Base-by-base conservation (phyloP, 306 rosid genomes). In the Astragalus membranaceus region DNA sequence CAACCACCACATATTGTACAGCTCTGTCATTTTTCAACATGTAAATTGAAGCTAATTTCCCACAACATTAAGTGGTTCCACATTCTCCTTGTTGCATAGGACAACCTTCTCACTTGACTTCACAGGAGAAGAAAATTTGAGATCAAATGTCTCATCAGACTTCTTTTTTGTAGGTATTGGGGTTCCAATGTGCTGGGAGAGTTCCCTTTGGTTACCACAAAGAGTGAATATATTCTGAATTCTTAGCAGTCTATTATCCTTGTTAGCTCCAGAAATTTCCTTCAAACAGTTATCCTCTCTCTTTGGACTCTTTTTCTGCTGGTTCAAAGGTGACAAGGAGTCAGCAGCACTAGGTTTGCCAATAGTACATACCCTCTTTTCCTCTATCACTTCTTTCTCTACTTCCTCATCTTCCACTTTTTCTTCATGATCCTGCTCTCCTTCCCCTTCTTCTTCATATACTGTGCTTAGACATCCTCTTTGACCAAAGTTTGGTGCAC, bases 171-270 rank as follows among this genome's bases (percentile, higher is more conserved):
- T 56, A 13, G 88, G 79, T 6, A 73, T 15, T 42, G 89, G 89
- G 42, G 84, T 78, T 73, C 72, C 67, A 58, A 76, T 67, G 46
- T 80, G 80, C 32, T 87, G 96, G 3, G 95, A 85, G 15, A 95
- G 87, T 73, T 91, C 96, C 79, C 97, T 91, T 26, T 91, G 85
- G 78, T 89, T 91, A 39, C 99, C 99, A 80, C 99, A 95, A 13
- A 95, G 92, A 48, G 99, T 85, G 70, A 95, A 95, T 73, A 95
- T 95, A 39, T 86, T 95, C 43, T 88, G 92, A 44, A 95, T 91
- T 65, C 97, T 85, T 63, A 85, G 16, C 6, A 78, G 58, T 75
- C 93, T 83, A 5, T 75, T 33, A 10, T 89, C 89, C 70, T 82
- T 85, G 51, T 71, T 84, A 6, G 75, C 92, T 51, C 59, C 95